phyloP scores from a whole-genome alignment of 2,329 filamentous ascomycete genomes.

The Aspergillus sojae region DNA sequence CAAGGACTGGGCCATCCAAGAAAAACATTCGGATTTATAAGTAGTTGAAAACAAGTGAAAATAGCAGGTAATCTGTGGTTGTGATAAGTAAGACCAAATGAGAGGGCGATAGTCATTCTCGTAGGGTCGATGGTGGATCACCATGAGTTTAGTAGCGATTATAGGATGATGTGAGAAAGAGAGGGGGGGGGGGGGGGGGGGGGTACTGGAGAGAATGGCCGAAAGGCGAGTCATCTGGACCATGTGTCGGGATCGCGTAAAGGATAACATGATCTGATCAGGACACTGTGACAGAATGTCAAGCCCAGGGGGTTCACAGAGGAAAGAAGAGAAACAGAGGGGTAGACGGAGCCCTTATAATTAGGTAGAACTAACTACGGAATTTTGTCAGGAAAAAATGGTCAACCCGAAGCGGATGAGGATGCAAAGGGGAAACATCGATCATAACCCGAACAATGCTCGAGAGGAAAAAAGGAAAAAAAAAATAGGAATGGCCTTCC shows the following conservation, averaged over 20 bases:
- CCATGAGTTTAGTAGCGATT: not conserved
- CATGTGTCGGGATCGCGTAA: slow-evolving; percentile 1
- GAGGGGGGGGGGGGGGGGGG: slow-evolving; percentile 6
- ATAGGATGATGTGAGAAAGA: slow-evolving; percentile 7
- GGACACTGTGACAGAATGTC: not conserved
- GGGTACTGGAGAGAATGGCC: not conserved
- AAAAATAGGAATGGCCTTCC: not conserved
- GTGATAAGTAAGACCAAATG: not conserved
- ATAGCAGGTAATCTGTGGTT: not conserved
- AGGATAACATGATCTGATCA: slow-evolving; percentile 7
- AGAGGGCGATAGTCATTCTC: not conserved
- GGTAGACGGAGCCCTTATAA: slow-evolving; percentile 14
- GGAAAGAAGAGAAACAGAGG: slow-evolving; percentile 1
- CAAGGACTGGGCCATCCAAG: slow-evolving; percentile 6
- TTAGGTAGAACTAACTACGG: not conserved
- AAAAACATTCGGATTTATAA: not conserved
- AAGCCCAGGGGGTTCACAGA: not conserved
- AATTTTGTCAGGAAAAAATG: not conserved
- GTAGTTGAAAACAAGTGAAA: not conserved
- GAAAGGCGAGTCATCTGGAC: slow-evolving; percentile 10
- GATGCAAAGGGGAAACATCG: slow-evolving; percentile 4
- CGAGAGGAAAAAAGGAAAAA: not conserved
- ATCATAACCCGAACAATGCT: not conserved
- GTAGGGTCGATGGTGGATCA: not conserved
- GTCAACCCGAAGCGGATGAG: slow-evolving; percentile 6